A percentile compares a stretch with the other conserved stretches of the same genome.
These are phyloP conservation scores for Suhomyces yuchorum DNA, from an alignment of 1,139 yeast genomes.

Conservation along the genomic window DNA sequence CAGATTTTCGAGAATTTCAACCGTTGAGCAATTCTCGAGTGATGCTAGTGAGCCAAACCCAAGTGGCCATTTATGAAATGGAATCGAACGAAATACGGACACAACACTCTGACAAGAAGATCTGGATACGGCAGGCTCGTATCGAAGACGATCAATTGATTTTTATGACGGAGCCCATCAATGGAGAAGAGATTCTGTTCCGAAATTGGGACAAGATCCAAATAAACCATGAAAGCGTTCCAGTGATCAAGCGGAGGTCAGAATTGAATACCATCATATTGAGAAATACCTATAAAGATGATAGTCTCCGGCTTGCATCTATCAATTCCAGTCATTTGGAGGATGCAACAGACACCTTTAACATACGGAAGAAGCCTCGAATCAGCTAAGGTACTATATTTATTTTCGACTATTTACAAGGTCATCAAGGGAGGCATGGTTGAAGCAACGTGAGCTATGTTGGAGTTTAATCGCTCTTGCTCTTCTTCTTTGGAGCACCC, in stretches of 20 bases:
- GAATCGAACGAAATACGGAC: slow-evolving; percentile 12
- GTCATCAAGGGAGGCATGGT: neutral
- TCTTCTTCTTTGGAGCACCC: slow-evolving; percentile 86
- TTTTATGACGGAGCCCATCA: slow-evolving; percentile 6
- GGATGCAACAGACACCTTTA: slow-evolving; percentile 37
- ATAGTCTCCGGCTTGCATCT: slow-evolving; percentile 10
- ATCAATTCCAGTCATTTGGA: slow-evolving; percentile 20
- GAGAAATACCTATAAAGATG: slow-evolving; percentile 10
- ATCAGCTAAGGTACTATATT: slow-evolving; percentile 4
- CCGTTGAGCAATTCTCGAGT: neutral
- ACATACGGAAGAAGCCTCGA: slow-evolving; percentile 19
- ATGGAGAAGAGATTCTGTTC: slow-evolving; percentile 12
- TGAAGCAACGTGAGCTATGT: neutral
- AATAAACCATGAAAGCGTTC: neutral
- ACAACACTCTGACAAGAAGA: slow-evolving; percentile 8
- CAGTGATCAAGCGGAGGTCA: neutral
- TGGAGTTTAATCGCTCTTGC: slow-evolving; percentile 7
- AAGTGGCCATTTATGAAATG: slow-evolving; percentile 17
- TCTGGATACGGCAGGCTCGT: slow-evolving; percentile 12
- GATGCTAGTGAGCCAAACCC: slow-evolving; percentile 12
- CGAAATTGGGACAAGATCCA: slow-evolving; percentile 13
- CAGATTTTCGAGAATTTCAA: slow-evolving; percentile 1
- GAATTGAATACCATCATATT: slow-evolving; percentile 13
- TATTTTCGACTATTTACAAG: slow-evolving; percentile 8
- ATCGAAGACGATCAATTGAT: slow-evolving; percentile 7